Conservation (phyloP, 176 grass and related monocot genomes). For the Eragrostis nindensis region DNA sequence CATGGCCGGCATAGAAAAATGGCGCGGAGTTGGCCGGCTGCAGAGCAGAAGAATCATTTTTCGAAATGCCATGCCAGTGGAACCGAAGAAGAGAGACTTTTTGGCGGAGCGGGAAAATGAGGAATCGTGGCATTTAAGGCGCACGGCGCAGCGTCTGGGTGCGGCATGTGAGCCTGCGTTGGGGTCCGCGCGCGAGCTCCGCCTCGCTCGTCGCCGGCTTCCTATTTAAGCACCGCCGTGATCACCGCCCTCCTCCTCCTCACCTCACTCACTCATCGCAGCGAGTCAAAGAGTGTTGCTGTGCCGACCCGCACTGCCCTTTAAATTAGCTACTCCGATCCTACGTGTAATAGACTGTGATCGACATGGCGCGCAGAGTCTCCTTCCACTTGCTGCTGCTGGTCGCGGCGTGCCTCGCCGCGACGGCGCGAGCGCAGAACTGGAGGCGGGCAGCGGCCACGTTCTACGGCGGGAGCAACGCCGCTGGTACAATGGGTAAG, state of each 20-base stretch:
- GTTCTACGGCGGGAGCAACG: constrained; percentile 74
- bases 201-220: background rate
- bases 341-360: background rate
- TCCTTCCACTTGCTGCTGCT: background rate
- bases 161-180: constrained; percentile 34
- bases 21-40: constrained; percentile 3
- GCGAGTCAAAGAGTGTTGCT: no score
- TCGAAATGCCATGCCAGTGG: constrained; percentile 35
- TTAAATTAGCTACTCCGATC: no score
- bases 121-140: constrained; percentile 62
- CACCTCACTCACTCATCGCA: constrained; percentile 26
- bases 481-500: constrained; percentile 79
- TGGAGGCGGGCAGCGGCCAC: constrained; percentile 30
- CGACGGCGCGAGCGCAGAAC: background rate
- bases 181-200: constrained; percentile 28
- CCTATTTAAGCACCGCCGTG: constrained; percentile 54
- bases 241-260: constrained; percentile 41
- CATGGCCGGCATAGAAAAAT: constrained; percentile 29
- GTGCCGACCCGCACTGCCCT: background rate
- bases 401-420: constrained; percentile 37
- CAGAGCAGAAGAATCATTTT: constrained; percentile 50
- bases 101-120: background rate
- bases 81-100: background rate
- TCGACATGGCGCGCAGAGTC: constrained; percentile 30
- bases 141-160: constrained; percentile 42